Conservation (phyloP, 1,284 basidiomycete species). For the Moesziomyces antarcticus region DNA sequence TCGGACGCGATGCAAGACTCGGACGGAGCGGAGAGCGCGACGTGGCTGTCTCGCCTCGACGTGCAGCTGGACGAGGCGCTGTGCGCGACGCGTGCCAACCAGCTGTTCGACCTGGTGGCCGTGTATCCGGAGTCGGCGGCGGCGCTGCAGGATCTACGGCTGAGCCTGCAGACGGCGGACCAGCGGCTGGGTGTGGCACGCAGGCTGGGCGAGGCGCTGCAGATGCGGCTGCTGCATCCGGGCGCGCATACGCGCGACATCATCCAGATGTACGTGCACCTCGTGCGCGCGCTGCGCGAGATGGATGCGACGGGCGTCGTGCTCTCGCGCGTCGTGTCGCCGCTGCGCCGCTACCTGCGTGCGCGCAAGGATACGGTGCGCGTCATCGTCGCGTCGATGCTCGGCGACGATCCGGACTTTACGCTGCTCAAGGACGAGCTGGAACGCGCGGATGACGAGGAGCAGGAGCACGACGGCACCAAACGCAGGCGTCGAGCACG, state of each 20-base stretch:
- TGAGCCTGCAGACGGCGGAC: slow-evolving; percentile 66
- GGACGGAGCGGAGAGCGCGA: slow-evolving; percentile 2
- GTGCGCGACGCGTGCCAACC: slow-evolving; percentile 44
- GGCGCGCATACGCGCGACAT: slow-evolving; percentile 95
- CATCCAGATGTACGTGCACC: slow-evolving; percentile 90
- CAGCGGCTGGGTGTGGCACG: slow-evolving; percentile 74
- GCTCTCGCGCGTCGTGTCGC: slow-evolving; percentile 70
- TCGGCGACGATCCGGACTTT: slow-evolving; percentile 62
- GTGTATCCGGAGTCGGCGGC: slow-evolving; percentile 88
- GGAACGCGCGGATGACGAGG: slow-evolving; percentile 40
- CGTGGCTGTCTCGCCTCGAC: slow-evolving; percentile 44
- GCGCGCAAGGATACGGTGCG: slow-evolving; percentile 59
- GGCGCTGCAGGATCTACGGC: slow-evolving; percentile 88
- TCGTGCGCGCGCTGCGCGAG: slow-evolving; percentile 88
- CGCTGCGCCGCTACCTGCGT: slow-evolving; percentile 58
- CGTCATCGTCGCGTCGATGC: slow-evolving; percentile 61
- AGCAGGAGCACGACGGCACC: slow-evolving; percentile 24
- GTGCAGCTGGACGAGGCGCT: slow-evolving; percentile 51
- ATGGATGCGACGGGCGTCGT: slow-evolving; percentile 92
- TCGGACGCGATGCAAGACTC: slow-evolving; percentile 5
- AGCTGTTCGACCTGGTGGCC: slow-evolving; percentile 95
- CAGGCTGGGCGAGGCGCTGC: slow-evolving; percentile 72
- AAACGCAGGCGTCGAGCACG: slow-evolving; percentile 23
- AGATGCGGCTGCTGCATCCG: slow-evolving; percentile 84
- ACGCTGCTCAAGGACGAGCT: slow-evolving; percentile 61